A percentile compares a stretch with the other conserved stretches of the same genome.
Conservation (phyloP, 148 eudicot genomes). For the Rhododendron williamsianum region DNA sequence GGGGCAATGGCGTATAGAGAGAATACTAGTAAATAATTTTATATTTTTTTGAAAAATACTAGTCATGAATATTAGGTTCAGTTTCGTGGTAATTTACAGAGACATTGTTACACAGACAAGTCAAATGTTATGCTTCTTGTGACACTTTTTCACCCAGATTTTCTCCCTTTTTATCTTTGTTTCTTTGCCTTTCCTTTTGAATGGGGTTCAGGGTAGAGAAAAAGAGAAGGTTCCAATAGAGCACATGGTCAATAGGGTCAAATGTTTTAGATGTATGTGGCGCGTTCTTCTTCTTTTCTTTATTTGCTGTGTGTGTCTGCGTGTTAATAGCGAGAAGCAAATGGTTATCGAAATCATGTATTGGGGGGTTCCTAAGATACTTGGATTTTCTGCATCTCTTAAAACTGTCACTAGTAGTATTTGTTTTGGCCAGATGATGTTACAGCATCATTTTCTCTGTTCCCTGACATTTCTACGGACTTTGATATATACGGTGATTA, state of each 20-base stretch:
- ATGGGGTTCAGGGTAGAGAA: background rate
- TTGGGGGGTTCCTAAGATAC: background rate
- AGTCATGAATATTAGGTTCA: background rate
- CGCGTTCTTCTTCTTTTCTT: background rate
- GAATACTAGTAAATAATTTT: background rate
- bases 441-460: background rate
- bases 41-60: background rate
- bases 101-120: too few species aligned
- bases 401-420: background rate
- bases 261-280: background rate
- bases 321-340: background rate
- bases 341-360: background rate
- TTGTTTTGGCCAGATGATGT: background rate
- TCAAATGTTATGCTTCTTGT: background rate
- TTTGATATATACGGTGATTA: background rate
- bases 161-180: background rate
- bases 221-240: background rate
- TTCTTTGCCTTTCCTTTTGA: background rate
- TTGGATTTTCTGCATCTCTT: background rate
- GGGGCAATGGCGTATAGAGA: background rate
- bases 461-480: background rate
- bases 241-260: background rate
- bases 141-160: background rate
- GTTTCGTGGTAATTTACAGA: too few species aligned
- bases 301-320: background rate